Conservation (phyloP, 306 rosid genomes). For the Cucurbita maxima region DNA sequence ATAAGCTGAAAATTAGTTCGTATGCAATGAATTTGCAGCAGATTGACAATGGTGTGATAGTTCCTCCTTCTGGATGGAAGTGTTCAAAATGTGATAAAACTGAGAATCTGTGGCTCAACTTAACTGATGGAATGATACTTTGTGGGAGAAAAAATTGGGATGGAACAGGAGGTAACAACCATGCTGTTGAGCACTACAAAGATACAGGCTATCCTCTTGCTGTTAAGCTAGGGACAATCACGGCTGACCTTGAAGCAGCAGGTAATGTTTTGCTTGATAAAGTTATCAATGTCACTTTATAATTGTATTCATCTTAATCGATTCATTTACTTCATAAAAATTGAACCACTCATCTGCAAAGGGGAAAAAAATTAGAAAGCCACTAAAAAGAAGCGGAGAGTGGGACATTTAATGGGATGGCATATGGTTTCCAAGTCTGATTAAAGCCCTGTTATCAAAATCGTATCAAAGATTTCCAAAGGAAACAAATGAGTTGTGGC, state of each 20-base stretch:
- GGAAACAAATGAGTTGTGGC: neutral
- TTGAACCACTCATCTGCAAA: neutral
- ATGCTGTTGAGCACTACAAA: slow-evolving; percentile 71
- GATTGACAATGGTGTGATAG: slow-evolving; percentile 56
- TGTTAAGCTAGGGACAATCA: slow-evolving; percentile 88
- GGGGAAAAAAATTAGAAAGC: neutral
- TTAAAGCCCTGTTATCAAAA: neutral
- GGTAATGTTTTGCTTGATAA: slow-evolving; percentile 34
- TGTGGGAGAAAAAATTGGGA: slow-evolving; percentile 97
- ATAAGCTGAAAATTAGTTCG: slow-evolving; percentile 43
- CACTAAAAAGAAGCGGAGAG: neutral
- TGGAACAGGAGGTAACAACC: slow-evolving; percentile 92
- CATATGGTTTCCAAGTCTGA: neutral
- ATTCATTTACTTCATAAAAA: neutral
- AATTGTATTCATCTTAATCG: neutral
- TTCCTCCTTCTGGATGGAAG: slow-evolving; percentile 90
- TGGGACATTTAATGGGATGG: neutral
- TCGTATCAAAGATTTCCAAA: neutral
- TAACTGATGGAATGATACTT: slow-evolving; percentile 75
- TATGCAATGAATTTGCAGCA: slow-evolving; percentile 62
- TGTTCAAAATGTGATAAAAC: slow-evolving; percentile 79
- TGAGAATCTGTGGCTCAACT: slow-evolving; percentile 88
- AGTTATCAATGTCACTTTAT: neutral
- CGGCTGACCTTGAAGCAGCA: slow-evolving; percentile 94
- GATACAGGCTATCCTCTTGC: slow-evolving; percentile 83